Evolutionary conservation across 768 basidiomycete species (phyloP).

Genomic region (Leccinum obscurum): DNA sequence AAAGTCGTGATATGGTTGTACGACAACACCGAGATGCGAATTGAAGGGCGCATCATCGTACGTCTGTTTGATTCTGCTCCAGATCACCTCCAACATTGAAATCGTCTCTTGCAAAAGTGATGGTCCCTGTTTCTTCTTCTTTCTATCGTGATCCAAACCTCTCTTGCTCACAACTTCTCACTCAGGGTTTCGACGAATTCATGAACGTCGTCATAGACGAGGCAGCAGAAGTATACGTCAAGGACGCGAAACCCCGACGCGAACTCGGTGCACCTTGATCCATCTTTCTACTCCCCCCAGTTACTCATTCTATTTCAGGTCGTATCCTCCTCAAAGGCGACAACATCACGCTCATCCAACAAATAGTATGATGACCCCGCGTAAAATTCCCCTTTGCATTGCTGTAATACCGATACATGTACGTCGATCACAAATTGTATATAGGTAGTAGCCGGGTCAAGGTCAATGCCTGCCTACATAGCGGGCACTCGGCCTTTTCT

Average conservation of each 20-base stretch:
- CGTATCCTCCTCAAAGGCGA: slow-evolving; percentile 97
- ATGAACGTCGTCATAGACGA: slow-evolving; percentile 98
- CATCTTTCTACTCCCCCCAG: neutral
- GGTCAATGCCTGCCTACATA: slow-evolving; percentile 77
- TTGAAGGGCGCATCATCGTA: slow-evolving; percentile 95
- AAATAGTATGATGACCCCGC: slow-evolving; percentile 37
- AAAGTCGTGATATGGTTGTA: slow-evolving; percentile 95
- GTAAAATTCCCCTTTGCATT: slow-evolving; percentile 16
- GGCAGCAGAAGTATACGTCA: slow-evolving; percentile 87
- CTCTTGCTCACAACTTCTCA: slow-evolving; percentile 25
- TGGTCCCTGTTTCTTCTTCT: slow-evolving; percentile 9
- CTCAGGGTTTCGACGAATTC: slow-evolving; percentile 97
- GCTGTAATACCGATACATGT: slow-evolving; percentile 5
- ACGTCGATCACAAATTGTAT: slow-evolving; percentile 68
- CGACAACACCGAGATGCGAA: slow-evolving; percentile 95
- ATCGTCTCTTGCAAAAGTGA: slow-evolving; percentile 40
- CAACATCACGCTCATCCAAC: slow-evolving; percentile 97
- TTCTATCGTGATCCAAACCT: slow-evolving; percentile 2
- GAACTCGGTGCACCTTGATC: slow-evolving; percentile 67
- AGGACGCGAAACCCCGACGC: slow-evolving; percentile 81
- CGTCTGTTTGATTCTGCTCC: slow-evolving; percentile 39
- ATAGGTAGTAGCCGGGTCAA: slow-evolving; percentile 73
- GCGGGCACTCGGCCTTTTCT: slow-evolving; percentile 88
- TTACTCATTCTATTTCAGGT: slow-evolving; percentile 46
- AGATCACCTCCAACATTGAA: slow-evolving; percentile 40